Conservation (phyloP, 495 filamentous ascomycete genomes). For the Xylaria cubensis region DNA sequence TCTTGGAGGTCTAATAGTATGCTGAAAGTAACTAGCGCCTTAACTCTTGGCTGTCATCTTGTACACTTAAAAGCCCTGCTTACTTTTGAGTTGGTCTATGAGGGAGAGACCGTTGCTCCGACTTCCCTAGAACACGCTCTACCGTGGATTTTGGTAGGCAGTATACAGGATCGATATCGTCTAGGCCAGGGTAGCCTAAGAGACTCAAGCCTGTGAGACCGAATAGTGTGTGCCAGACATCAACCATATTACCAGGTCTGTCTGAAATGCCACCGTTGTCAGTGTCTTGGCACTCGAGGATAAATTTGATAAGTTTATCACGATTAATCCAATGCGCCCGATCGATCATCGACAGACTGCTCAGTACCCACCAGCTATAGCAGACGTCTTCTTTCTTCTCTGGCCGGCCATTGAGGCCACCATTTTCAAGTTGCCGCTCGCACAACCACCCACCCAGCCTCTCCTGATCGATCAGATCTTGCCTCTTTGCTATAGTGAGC, state of each 20-base stretch:
- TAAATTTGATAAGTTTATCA: slow-evolving; percentile 76
- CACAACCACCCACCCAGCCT: slow-evolving; percentile 88
- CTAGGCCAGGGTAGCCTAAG: slow-evolving; percentile 73
- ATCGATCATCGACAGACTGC: slow-evolving; percentile 87
- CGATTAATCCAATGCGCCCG: slow-evolving; percentile 90
- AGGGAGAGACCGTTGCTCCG: slow-evolving; percentile 31
- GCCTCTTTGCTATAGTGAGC: slow-evolving; percentile 77
- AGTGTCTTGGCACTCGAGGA: slow-evolving; percentile 84
- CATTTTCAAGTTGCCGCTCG: slow-evolving; percentile 85
- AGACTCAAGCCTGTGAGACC: slow-evolving; percentile 88
- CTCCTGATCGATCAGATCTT: slow-evolving; percentile 85
- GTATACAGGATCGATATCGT: slow-evolving; percentile 86
- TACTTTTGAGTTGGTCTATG: too few relatives aligned
- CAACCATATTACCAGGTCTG: slow-evolving; percentile 90
- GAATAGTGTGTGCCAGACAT: slow-evolving; percentile 96
- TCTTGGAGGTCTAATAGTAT: too few relatives aligned
- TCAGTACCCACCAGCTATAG: slow-evolving; percentile 97
- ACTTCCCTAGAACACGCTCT: slow-evolving; percentile 56
- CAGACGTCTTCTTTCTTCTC: slow-evolving; percentile 97
- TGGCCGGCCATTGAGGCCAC: slow-evolving; percentile 90
- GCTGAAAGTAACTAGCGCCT: too few relatives aligned
- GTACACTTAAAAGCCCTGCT: too few relatives aligned
- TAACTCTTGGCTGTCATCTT: too few relatives aligned
- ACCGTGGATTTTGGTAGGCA: slow-evolving; percentile 78
- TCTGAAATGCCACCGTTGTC: slow-evolving; percentile 88